Evolutionary conservation across 352 stramenopile genomes (phyloP), one percentile per base, ranked within the genome.

Genomic region (Thraustochytrium striatum): DNA sequence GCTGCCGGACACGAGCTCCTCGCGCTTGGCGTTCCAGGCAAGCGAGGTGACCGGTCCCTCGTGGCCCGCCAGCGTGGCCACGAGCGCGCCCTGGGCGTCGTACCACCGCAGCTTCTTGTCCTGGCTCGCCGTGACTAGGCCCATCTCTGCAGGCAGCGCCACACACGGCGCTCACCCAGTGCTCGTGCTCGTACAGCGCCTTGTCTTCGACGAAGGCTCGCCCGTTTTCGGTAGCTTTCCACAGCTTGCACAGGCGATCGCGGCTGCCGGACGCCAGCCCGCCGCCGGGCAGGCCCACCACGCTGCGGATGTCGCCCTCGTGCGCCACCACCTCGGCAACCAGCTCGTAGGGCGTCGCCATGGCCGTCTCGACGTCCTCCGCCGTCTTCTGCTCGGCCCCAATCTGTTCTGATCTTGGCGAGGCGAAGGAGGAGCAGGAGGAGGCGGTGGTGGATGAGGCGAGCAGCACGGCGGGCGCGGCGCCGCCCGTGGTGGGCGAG

Each of bases 31-130:
- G 9, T 80, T 72, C 72, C 75, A 84, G 16, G 59, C 79, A 16
- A 86, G 82, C 19, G 80, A 85, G 33, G 85, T 85, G 1, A 86
- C 82, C 11, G 82, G 82, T 32, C 80, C 72, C 30, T 86, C 61
- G 70, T 86, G 84, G 36, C 84, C 84, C 28, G 78, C 50, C 7
- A 86, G 72, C 52, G 47, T 69, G 32, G 69, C 68, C 41, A 82
- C 47, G 43, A 50, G 75, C 57, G 79, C 78, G 9, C 81, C 81
- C 8, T 61, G 35, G 61, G 50, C 32, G 1, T 47, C 57, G 50
- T 75, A 75, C 65, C 65, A 75, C 21, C 65, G 16, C 7, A 75
- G 58, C 65, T 75, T 75, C 28, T 75, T 16, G 36, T 75, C 65
- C 52, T 75, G 65, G 50, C 65, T 35, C 7, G 41, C 65, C 25